Percentiles rank a stretch among this genome's conserved stretches.
Conservation (phyloP, 805 yeast genomes). For the Lipomyces japonicus region DNA sequence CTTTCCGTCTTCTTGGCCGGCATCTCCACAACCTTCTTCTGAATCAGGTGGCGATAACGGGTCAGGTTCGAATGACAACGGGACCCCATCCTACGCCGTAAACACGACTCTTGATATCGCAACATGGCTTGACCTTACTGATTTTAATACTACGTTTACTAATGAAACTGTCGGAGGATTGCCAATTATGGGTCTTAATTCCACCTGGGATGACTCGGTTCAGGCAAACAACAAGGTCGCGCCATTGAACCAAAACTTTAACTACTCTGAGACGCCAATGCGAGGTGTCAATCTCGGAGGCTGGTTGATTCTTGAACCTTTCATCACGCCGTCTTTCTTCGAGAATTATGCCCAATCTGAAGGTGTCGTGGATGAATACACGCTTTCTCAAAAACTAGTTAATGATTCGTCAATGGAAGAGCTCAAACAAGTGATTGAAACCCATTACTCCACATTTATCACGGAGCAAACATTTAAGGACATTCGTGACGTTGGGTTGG, state of each 20-base stretch:
- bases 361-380: conserved; percentile 69
- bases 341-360: conserved; percentile 37
- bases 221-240: conserved; percentile 35
- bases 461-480: conserved; percentile 65
- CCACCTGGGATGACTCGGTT: conserved; percentile 35
- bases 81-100: conserved; percentile 30
- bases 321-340: conserved; percentile 75
- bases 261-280: conserved; percentile 36
- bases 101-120: conserved; percentile 34
- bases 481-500: conserved; percentile 64
- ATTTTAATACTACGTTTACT: conserved; percentile 39
- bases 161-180: conserved; percentile 37
- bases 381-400: conserved; percentile 47
- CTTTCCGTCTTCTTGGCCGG: neutral
- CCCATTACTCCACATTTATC: conserved; percentile 78
- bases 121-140: conserved; percentile 37
- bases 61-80: neutral
- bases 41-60: conserved; percentile 3
- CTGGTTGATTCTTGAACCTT: conserved; percentile 84
- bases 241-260: conserved; percentile 31
- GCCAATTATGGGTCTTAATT: conserved; percentile 38
- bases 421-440: conserved; percentile 49
- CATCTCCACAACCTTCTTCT: conserved; percentile 1
- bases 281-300: conserved; percentile 83
- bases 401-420: conserved; percentile 59